A percentile compares a stretch with the other conserved stretches of the same genome.
phyloP scores from a whole-genome alignment of 805 yeast genomes.

The Torulaspora quercuum region DNA sequence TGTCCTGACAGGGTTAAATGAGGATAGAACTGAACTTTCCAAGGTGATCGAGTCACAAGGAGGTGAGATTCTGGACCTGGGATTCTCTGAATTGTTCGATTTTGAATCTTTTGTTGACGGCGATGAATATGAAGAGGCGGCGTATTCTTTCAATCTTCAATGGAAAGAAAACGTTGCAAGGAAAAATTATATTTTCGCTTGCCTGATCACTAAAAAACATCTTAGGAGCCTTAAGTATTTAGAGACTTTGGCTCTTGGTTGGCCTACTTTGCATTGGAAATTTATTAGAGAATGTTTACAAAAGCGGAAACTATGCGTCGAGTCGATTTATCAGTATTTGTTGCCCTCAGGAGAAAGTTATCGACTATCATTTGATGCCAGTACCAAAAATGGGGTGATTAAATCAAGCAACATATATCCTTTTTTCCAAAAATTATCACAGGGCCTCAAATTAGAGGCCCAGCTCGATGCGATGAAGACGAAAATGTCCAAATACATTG shows the following conservation, averaged over 20 bases:
- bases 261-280: constrained; percentile 72
- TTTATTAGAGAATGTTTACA: constrained; percentile 52
- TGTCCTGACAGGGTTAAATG: constrained; percentile 37
- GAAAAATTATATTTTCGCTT: constrained; percentile 50
- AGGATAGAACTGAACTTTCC: constrained; percentile 35
- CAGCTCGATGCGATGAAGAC: constrained; percentile 36
- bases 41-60: constrained; percentile 43
- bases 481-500: constrained; percentile 32
- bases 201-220: constrained; percentile 56
- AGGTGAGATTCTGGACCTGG: constrained; percentile 39
- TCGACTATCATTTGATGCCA: constrained; percentile 30
- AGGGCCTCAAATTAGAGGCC: constrained; percentile 32
- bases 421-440: constrained; percentile 41
- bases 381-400: constrained; percentile 28
- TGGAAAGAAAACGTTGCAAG: constrained; percentile 17
- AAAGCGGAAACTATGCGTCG: constrained; percentile 10
- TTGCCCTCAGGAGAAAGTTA: constrained; percentile 71
- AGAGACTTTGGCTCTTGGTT: constrained; percentile 73
- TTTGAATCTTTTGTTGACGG: constrained; percentile 8
- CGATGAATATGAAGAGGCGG: constrained; percentile 1
- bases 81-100: constrained; percentile 34
- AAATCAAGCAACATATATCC: constrained; percentile 49
- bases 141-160: constrained; percentile 10
- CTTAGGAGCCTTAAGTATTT: constrained; percentile 71
- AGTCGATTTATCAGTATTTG: constrained; percentile 50